A percentile compares a stretch with the other conserved stretches of the same genome.
Evolutionary conservation across 345 rosid genomes (phyloP).

Genomic region (Citrus sp.): DNA sequence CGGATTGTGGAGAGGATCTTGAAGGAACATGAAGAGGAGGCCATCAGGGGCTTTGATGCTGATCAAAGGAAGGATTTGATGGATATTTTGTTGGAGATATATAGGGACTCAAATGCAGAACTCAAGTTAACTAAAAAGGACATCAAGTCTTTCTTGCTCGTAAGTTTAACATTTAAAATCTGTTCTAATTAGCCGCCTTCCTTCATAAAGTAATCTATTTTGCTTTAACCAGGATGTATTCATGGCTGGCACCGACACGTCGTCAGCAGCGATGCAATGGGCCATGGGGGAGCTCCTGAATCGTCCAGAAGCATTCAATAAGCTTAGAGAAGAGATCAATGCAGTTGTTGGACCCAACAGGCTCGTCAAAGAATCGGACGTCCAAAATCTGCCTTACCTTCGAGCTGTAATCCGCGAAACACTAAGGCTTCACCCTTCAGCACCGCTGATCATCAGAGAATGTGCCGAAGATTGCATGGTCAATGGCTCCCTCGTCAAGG

Average conservation of each 20-base stretch:
- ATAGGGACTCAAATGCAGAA: slow-evolving; percentile 45
- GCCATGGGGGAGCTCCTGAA: slow-evolving; percentile 52
- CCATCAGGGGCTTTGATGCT: slow-evolving; percentile 9
- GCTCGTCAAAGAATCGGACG: slow-evolving; percentile 40
- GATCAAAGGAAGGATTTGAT: slow-evolving; percentile 33
- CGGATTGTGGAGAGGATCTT: slow-evolving; percentile 49
- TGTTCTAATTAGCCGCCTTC: background rate
- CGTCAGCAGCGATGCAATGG: slow-evolving; percentile 50
- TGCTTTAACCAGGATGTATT: slow-evolving; percentile 31
- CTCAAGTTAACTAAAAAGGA: slow-evolving; percentile 48
- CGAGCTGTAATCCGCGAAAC: slow-evolving; percentile 41
- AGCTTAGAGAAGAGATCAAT: slow-evolving; percentile 39
- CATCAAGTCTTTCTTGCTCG: slow-evolving; percentile 64
- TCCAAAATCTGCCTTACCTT: slow-evolving; percentile 43
- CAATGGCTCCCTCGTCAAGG: slow-evolving; percentile 29
- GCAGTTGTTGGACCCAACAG: slow-evolving; percentile 25
- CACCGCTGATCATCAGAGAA: slow-evolving; percentile 50
- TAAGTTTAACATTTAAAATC: slow-evolving; percentile 12
- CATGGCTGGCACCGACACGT: slow-evolving; percentile 45
- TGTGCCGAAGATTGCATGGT: slow-evolving; percentile 42
- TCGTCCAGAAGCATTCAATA: slow-evolving; percentile 28
- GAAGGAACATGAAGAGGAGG: slow-evolving; percentile 47
- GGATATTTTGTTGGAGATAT: slow-evolving; percentile 38
- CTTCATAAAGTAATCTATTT: background rate
- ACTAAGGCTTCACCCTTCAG: slow-evolving; percentile 48